Base-by-base conservation (phyloP, 495 filamentous ascomycete species). In the Aspergillus coremiiformis region DNA sequence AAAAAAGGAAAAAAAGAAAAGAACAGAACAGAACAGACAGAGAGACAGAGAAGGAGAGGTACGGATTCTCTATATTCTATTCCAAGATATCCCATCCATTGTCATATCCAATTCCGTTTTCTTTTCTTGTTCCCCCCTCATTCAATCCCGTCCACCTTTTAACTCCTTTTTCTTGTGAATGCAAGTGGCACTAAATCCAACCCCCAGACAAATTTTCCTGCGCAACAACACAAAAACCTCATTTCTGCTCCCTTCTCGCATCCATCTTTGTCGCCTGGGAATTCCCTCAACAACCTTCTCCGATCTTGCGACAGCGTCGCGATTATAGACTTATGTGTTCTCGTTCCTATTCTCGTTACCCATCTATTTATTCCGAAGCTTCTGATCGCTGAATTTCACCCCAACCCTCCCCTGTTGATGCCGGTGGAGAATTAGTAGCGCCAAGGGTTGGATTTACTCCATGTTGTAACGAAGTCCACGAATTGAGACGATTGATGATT, bases 401-500 rank as follows among this genome's bases (percentile, higher is more conserved):
- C 24, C 22, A n/a, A n/a, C n/a, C n/a, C n/a, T n/a, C 44, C 43
- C 29, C 51, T 11, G 58, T 66, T 60, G 51, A 59, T 63, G 60
- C 47, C 51, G 39, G 37, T 56, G 52, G 49, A 58, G 58, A 44
- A 21, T 45, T 47, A 46, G 49, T 26, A 19, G 41, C 47, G 23
- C 53, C 39, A 23, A 45, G 33, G 42, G 43, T 61, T 54, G 53
- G 35, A 14, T 42, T 24, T 47, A 44, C 49, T 61, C 57, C 59
- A 72, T 72, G 69, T 55, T 64, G 64, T 67, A 63, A 68, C 63
- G 60, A 66, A 37, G 48, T 44, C 51, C 35, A 61, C 51, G 54
- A 57, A 48, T 52, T 51, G 58, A 52, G 48, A 59, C 56, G 56
- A 59, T 59, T 62, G 44, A 62, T 59, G 60, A 62, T 49, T 46